Evolutionary conservation across 192 early-diverging fungal species (phyloP).

Genomic region (Coemansia sp.): DNA sequence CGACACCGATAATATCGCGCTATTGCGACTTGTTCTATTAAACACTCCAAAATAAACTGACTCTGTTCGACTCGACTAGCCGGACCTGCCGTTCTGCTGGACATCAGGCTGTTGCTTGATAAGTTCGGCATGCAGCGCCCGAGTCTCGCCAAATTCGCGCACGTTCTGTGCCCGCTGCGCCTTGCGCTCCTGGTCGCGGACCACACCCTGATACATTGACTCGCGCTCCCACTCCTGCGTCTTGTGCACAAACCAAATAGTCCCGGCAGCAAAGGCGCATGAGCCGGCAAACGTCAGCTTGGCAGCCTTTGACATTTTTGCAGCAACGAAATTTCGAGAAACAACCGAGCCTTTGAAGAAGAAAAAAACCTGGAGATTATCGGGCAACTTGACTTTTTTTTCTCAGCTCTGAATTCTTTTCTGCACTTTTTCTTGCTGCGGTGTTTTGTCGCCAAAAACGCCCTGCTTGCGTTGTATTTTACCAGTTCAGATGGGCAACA

Average conservation of each 20-base stretch:
- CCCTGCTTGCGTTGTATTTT: neutral
- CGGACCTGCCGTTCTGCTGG: neutral
- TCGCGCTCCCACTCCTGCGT: slow-evolving; percentile 39
- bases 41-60: neutral
- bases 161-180: slow-evolving; percentile 42
- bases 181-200: slow-evolving; percentile 46
- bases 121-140: slow-evolving; percentile 41
- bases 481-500: slow-evolving; percentile 7
- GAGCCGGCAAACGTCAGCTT: slow-evolving; percentile 44
- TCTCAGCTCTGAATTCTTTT: neutral
- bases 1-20: too few relatives aligned
- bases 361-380: neutral
- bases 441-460: neutral
- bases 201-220: slow-evolving; percentile 47
- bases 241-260: slow-evolving; percentile 50
- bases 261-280: slow-evolving; percentile 37
- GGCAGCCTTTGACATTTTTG: slow-evolving; percentile 41
- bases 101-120: slow-evolving; percentile 33
- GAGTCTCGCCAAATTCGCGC: slow-evolving; percentile 42
- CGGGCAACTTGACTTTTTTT: neutral
- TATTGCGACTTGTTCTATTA: neutral
- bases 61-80: neutral
- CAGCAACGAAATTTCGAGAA: slow-evolving; percentile 5
- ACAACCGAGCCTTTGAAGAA: neutral
- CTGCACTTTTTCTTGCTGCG: neutral